These are phyloP conservation scores for Serpula lacrymans DNA, from an alignment of 768 basidiomycete species.

Conservation along the genomic window DNA sequence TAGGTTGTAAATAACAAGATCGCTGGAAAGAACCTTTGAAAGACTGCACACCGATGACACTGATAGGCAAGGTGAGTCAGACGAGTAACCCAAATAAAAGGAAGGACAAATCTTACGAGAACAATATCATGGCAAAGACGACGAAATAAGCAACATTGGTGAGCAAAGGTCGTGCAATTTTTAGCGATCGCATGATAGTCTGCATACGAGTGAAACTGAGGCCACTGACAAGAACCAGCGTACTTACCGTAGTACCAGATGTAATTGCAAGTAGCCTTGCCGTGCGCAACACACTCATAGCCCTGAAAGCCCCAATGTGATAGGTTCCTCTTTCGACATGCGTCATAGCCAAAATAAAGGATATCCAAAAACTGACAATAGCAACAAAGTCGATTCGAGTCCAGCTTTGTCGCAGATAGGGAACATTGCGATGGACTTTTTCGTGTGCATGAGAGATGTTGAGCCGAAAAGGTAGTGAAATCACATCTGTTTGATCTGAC, in stretches of 20 bases:
- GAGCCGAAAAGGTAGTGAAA: constrained; percentile 58
- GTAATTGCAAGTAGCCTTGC: constrained; percentile 84
- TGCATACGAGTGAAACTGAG: constrained; percentile 13
- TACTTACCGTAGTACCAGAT: constrained; percentile 81
- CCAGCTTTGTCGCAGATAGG: constrained; percentile 93
- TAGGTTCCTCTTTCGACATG: constrained; percentile 63
- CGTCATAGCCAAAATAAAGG: constrained; percentile 64
- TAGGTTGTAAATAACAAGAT: constrained; percentile 53
- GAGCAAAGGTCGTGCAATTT: constrained; percentile 85
- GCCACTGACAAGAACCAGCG: neutral
- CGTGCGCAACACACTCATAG: constrained; percentile 80
- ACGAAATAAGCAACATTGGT: constrained; percentile 90
- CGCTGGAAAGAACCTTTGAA: constrained; percentile 84
- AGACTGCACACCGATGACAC: constrained; percentile 91
- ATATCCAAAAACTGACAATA: constrained; percentile 83
- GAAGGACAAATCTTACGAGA: constrained; percentile 69
- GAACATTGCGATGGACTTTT: constrained; percentile 65
- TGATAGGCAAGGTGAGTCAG: constrained; percentile 4
- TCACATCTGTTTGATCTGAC: constrained; percentile 42
- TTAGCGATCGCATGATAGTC: constrained; percentile 91
- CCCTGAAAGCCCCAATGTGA: constrained; percentile 87
- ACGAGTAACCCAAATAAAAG: neutral
- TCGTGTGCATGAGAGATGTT: constrained; percentile 53
- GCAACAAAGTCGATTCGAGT: constrained; percentile 86
- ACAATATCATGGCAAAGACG: constrained; percentile 82